Conservation (phyloP, 2,329 filamentous ascomycete genomes). For the Ascocoryne sarcoides region DNA sequence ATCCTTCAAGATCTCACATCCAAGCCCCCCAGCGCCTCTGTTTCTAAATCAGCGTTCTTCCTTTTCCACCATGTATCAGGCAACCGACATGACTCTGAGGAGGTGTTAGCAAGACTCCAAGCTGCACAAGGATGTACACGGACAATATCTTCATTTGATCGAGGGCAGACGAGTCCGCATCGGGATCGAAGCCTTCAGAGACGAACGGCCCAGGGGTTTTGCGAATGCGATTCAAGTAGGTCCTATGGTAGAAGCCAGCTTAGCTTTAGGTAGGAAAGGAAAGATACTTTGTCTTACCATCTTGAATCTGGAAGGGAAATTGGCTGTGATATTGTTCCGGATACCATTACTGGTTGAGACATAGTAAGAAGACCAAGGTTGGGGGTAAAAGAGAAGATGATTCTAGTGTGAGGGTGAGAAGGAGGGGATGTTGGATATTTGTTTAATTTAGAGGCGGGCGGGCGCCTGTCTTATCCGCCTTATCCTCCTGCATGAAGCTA, state of each 20-base stretch:
- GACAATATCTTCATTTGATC: constrained; percentile 69
- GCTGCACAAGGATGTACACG: constrained; percentile 9
- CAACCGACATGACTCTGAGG: constrained; percentile 26
- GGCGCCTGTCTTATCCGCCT: not conserved
- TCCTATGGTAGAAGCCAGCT: too few species aligned
- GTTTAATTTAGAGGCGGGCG: too few species aligned
- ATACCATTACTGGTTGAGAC: constrained; percentile 23
- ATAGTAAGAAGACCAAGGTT: constrained; percentile 8
- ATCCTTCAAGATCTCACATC: constrained; percentile 95
- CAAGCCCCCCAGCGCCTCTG: constrained; percentile 86
- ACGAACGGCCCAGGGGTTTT: constrained; percentile 73
- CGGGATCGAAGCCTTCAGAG: constrained; percentile 44
- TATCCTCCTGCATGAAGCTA: too few species aligned
- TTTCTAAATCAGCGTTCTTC: constrained; percentile 14
- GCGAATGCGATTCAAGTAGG: constrained; percentile 74
- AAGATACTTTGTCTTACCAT: too few species aligned
- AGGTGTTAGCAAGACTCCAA: constrained; percentile 5
- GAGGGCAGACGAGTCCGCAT: constrained; percentile 46
- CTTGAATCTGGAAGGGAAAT: constrained; percentile 4
- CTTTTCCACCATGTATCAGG: constrained; percentile 4
- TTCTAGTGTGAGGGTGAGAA: too few species aligned
- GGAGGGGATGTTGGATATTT: constrained; percentile 1
- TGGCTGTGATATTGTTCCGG: constrained; percentile 8
- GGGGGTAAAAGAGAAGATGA: not conserved
- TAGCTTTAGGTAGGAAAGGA: too few species aligned